These are phyloP conservation scores for Quercus variabilis DNA, from an alignment of 306 rosid species.

Conservation along the genomic window DNA sequence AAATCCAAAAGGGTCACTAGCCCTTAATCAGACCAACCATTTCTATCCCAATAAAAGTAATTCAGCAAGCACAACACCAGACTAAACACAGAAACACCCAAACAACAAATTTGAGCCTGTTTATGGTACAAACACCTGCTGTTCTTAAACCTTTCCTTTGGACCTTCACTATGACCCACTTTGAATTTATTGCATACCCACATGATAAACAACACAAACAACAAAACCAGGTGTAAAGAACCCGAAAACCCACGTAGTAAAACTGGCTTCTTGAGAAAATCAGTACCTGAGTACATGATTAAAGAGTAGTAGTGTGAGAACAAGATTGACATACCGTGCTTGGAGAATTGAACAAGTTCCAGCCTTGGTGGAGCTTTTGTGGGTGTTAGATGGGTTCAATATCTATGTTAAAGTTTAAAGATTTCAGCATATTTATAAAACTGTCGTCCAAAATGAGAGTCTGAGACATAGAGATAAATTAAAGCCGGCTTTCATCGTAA, in stretches of 20 bases:
- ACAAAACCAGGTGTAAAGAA: constrained; percentile 39
- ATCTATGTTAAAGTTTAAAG: background rate
- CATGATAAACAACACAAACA: constrained; percentile 28
- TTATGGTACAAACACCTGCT: constrained; percentile 17
- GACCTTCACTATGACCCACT: constrained; percentile 13
- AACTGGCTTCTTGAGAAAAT: constrained; percentile 38
- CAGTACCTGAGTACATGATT: constrained; percentile 12
- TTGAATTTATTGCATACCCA: constrained; percentile 41
- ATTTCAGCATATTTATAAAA: background rate
- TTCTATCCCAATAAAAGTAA: constrained; percentile 44
- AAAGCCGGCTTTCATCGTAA: too few species aligned
- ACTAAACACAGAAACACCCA: constrained; percentile 33
- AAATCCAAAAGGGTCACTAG: constrained; percentile 40
- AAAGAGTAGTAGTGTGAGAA: constrained; percentile 10
- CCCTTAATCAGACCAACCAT: constrained; percentile 36
- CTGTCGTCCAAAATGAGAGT: too few species aligned
- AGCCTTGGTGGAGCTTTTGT: background rate
- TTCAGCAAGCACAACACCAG: constrained; percentile 35
- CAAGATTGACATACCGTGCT: constrained; percentile 12
- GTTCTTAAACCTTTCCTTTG: constrained; percentile 19
- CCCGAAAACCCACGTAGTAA: constrained; percentile 47
- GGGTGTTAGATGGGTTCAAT: background rate
- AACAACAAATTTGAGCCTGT: constrained; percentile 19
- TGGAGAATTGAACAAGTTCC: constrained; percentile 21
- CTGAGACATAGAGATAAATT: too few species aligned